phyloP scores from a whole-genome alignment of 345 rosid genomes.

The Anacardium occidentale region DNA sequence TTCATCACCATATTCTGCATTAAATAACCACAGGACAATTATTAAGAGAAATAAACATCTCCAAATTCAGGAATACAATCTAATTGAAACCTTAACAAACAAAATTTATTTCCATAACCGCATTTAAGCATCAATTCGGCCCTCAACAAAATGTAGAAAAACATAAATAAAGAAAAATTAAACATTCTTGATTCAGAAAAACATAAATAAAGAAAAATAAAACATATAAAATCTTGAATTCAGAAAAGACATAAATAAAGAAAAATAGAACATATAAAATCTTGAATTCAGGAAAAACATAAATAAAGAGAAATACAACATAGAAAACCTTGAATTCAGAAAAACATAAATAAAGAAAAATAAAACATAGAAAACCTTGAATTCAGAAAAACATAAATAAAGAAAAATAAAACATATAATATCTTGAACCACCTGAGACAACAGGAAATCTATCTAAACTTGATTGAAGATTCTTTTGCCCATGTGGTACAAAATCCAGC shows the following conservation, averaged over 20 bases:
- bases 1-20: constrained; percentile 41
- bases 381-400: neutral
- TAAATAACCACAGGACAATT: neutral
- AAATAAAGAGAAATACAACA: neutral
- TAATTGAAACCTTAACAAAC: neutral
- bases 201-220: neutral
- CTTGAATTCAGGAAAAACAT: neutral
- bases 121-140: neutral
- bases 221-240: neutral
- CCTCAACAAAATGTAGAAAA: neutral
- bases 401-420: neutral
- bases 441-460: neutral
- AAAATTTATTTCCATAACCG: neutral
- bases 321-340: neutral
- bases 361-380: neutral
- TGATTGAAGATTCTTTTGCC: neutral
- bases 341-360: neutral
- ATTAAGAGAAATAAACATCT: neutral
- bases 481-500: neutral
- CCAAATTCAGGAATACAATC: neutral
- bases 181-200: too few species aligned
- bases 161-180: neutral
- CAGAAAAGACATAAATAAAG: neutral
- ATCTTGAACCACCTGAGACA: neutral
- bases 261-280: neutral